These are phyloP conservation scores for Rosa multiflora DNA, from an alignment of 306 rosid genomes.

Conservation along the genomic window DNA sequence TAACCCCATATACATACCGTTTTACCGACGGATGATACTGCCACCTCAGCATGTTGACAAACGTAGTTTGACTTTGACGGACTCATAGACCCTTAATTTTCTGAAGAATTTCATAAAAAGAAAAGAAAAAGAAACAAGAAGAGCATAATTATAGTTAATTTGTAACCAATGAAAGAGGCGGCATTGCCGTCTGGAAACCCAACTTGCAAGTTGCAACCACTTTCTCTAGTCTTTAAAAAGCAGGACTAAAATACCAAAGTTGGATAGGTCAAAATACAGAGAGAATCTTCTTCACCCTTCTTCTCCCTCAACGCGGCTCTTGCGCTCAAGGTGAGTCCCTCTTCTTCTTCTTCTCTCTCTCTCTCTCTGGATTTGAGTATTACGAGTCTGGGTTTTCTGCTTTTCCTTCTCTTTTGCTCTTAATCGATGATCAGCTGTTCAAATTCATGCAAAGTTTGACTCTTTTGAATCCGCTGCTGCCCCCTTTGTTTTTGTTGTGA, in stretches of 20 bases:
- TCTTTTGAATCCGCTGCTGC: not conserved
- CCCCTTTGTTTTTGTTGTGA: not conserved
- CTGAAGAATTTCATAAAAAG: not conserved
- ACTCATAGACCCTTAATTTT: not conserved
- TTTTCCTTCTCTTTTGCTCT: not conserved
- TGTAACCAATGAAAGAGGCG: not conserved
- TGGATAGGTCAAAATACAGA: no score
- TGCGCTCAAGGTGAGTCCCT: not conserved
- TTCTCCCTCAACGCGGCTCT: not conserved
- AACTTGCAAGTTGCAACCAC: not conserved
- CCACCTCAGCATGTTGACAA: not conserved
- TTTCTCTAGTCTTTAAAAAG: not conserved
- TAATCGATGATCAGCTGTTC: not conserved
- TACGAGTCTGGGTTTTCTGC: not conserved
- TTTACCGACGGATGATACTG: not conserved
- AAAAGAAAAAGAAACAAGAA: not conserved
- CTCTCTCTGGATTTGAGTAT: not conserved
- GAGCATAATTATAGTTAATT: not conserved
- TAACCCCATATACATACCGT: no score
- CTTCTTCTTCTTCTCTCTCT: not conserved
- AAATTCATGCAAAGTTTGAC: not conserved
- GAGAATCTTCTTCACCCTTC: not conserved
- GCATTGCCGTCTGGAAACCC: not conserved
- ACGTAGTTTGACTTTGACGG: not conserved
- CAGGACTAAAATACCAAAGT: no score